Evolutionary conservation across 441 rosid genomes (phyloP).

Genomic region (Viola pubescens): DNA sequence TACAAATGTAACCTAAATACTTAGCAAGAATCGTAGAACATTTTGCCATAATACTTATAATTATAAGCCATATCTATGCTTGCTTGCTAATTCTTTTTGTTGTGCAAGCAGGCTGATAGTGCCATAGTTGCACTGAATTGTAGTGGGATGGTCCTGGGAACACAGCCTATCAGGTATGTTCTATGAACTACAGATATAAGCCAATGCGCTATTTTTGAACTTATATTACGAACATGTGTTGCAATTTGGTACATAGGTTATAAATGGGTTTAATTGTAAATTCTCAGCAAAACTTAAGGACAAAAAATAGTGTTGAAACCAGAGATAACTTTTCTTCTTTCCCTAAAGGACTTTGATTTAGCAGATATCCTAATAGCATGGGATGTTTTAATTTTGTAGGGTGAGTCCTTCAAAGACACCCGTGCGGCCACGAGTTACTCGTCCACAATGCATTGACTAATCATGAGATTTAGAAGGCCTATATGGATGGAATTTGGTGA

Average conservation of each 20-base stretch:
- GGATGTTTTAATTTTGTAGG: conserved; percentile 22
- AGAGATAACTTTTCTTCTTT: background rate
- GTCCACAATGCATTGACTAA: conserved; percentile 32
- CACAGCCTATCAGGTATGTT: conserved; percentile 67
- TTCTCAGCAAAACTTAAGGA: too few species aligned
- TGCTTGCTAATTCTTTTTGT: conserved; percentile 11
- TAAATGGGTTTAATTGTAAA: too few species aligned
- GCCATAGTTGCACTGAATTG: conserved; percentile 86
- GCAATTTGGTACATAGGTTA: too few species aligned
- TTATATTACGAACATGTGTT: background rate
- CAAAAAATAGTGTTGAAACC: background rate
- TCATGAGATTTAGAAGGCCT: conserved; percentile 7
- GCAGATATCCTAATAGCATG: background rate
- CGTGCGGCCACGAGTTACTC: conserved; percentile 54
- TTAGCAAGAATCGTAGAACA: too few species aligned
- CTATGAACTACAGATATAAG: background rate
- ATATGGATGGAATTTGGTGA: conserved; percentile 26
- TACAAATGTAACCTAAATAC: too few species aligned
- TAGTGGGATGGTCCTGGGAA: conserved; percentile 74
- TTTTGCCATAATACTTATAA: too few species aligned
- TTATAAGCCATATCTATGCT: background rate
- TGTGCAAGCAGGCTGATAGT: conserved; percentile 65
- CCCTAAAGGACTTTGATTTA: background rate
- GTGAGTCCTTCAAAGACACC: conserved; percentile 74
- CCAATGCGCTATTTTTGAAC: too few species aligned